Base-by-base conservation (phyloP, 805 yeast genomes). In the Saccharomycopsis amapae region DNA sequence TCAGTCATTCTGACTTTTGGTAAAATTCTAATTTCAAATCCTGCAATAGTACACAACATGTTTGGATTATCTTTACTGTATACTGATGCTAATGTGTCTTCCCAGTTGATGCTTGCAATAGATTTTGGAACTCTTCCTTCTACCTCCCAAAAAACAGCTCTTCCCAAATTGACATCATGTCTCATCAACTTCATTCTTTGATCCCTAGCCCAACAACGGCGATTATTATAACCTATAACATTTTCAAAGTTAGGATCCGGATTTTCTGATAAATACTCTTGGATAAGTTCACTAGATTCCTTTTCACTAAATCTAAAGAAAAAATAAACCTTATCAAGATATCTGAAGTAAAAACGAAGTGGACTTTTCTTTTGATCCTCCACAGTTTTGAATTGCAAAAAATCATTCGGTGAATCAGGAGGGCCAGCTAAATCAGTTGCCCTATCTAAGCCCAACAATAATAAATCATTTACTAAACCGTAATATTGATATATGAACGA, bases 171-270 rank as follows among this genome's bases (percentile, higher is more conserved):
- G 3, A 90, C 97, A 64, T 93, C 98, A 48, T 80, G 82, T 37
- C 96, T 72, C 79, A 89, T 80, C 41, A 93, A 64, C 53, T 87
- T 76, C 97, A 93, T 93, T 49, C 97, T 75, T 18, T 81, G 68
- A 59, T 93, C 97, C 38, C 85, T 68, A 2, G 98, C 96, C 99
- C 99, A 93, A 59, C 97, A 88, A 42, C 79, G 79, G 55, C 84
- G 83, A 55, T 87, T 90, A 57, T 84, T 85, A 62, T 88, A 90
- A 0, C 94, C 94, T 30, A 84, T 78, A 5, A 81, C 79, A 55
- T 81, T 84, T 56, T 85, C 95, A 62, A 85, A 85, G 58, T 89
- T 86, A 0, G 96, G 96, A 65, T 89, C 96, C 1, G 96, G 96
- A 56, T 86, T 84, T 55, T 86, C 95, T 0, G 84, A 71, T 19